Evolutionary conservation across 306 rosid species (phyloP).

Genomic region (Castanea crenata): DNA sequence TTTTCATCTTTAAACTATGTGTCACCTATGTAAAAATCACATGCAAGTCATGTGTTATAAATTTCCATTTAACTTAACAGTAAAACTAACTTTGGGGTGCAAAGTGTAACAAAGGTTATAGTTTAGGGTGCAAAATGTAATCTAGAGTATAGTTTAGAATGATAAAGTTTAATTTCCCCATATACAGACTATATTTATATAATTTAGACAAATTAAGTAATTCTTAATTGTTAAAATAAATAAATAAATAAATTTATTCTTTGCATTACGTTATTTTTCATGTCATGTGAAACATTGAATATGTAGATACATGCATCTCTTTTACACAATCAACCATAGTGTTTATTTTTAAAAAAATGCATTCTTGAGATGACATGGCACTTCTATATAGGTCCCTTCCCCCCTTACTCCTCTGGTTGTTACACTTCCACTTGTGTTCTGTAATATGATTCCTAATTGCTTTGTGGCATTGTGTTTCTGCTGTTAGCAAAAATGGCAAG

Average conservation of each 20-base stretch:
- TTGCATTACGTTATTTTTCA: neutral
- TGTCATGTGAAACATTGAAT: neutral
- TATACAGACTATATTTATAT: neutral
- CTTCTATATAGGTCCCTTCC: neutral
- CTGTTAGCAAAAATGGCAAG: slow-evolving; percentile 76
- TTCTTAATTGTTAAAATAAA: neutral
- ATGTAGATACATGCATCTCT: neutral
- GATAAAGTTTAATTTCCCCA: no score
- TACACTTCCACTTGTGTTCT: neutral
- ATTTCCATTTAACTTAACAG: no score
- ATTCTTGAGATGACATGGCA: neutral
- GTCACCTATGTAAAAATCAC: no score
- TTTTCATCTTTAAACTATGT: no score
- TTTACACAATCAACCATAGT: neutral
- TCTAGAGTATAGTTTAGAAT: no score
- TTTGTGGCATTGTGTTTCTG: slow-evolving; percentile 11
- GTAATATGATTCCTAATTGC: slow-evolving; percentile 11
- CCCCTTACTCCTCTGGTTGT: neutral
- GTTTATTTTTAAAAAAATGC: neutral
- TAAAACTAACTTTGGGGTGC: no score
- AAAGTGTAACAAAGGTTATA: no score
- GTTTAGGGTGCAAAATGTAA: no score
- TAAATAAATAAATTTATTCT: neutral
- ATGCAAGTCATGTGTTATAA: no score
- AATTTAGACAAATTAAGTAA: neutral